Conservation (phyloP, 2,329 filamentous ascomycete genomes). For the Aspergillus cejpii region DNA sequence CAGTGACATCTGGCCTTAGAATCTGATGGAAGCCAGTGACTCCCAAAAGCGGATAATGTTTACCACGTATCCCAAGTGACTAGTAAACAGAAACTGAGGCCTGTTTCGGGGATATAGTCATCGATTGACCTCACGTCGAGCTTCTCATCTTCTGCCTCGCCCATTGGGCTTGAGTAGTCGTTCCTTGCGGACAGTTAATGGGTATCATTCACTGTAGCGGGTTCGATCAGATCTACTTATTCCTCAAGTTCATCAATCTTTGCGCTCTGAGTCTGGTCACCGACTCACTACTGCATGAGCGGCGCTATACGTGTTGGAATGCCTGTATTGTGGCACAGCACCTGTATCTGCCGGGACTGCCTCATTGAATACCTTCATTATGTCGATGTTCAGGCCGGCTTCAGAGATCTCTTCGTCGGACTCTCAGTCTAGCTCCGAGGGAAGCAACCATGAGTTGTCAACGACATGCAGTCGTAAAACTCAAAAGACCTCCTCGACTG, state of each 20-base stretch:
- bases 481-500: not conserved
- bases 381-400: conserved; percentile 39
- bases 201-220: not conserved
- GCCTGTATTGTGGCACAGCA: conserved; percentile 2
- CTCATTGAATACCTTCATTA: conserved; percentile 15
- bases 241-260: not conserved
- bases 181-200: not conserved
- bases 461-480: conserved; percentile 1
- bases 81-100: conserved; percentile 5
- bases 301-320: not conserved
- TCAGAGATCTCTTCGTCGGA: conserved; percentile 36
- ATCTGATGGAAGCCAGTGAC: conserved; percentile 28
- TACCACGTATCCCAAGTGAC: conserved; percentile 7
- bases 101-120: not conserved
- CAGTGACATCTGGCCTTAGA: conserved; percentile 25
- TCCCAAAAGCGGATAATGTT: conserved; percentile 13
- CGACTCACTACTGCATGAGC: conserved; percentile 1
- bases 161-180: not conserved
- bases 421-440: conserved; percentile 26
- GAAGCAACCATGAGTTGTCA: conserved; percentile 15
- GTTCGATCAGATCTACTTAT: not conserved
- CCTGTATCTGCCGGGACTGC: too few species aligned
- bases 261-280: not conserved
- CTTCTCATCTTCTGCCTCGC: not conserved
- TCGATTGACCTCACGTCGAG: not conserved